Conservation (phyloP, 495 filamentous ascomycete species). For the Lophium mytilinum region DNA sequence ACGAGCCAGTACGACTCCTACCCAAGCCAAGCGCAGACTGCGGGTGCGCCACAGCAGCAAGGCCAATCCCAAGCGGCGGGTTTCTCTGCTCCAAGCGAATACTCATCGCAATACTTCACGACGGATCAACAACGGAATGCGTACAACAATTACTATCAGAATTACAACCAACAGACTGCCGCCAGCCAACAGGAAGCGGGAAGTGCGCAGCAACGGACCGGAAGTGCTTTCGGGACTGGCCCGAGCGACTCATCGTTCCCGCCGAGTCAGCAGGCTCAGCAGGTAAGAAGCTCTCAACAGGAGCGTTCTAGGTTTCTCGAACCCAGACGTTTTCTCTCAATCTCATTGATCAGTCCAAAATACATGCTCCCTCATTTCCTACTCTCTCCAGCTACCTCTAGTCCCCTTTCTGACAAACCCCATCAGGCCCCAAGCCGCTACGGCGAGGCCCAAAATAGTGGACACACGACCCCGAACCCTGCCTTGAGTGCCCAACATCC, state of each 20-base stretch:
- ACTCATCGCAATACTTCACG: conserved; percentile 71
- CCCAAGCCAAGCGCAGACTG: conserved; percentile 36
- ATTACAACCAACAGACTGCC: conserved; percentile 62
- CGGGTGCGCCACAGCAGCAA: conserved; percentile 33
- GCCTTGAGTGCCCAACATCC: conserved; percentile 61
- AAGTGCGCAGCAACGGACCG: conserved; percentile 57
- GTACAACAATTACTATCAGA: conserved; percentile 71
- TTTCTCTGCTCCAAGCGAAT: conserved; percentile 71
- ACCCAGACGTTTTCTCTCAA: background rate
- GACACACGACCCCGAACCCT: conserved; percentile 82
- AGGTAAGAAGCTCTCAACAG: conserved; percentile 25
- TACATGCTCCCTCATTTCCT: background rate
- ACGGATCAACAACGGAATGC: conserved; percentile 64
- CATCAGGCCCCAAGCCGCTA: conserved; percentile 56
- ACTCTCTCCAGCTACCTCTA: background rate
- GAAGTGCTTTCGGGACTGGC: conserved; percentile 67
- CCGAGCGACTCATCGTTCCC: conserved; percentile 60
- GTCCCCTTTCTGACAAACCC: conserved; percentile 29
- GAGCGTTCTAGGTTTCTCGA: background rate
- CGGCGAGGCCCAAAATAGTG: conserved; percentile 74
- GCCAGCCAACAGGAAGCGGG: conserved; percentile 66
- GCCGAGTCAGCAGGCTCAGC: conserved; percentile 28
- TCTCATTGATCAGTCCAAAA: background rate
- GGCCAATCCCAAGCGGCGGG: conserved; percentile 47
- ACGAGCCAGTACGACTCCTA: conserved; percentile 52